These are phyloP conservation scores for Rubroboletus pulcherrimus DNA, from an alignment of 768 basidiomycete species.

Conservation along the genomic window DNA sequence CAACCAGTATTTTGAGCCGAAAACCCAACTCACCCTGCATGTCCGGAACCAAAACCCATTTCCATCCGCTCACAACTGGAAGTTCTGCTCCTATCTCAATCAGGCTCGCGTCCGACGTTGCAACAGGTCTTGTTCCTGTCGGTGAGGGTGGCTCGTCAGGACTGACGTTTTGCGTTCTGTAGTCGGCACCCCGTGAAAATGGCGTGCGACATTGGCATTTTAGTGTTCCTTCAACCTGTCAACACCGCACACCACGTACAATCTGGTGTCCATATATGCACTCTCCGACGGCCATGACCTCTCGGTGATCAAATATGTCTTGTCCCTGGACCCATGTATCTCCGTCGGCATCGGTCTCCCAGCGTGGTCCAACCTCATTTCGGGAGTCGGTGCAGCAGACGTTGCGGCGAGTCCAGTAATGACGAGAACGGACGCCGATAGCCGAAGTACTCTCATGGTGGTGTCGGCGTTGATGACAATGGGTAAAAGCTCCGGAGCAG, in stretches of 20 bases:
- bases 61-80: background rate
- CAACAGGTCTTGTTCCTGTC: background rate
- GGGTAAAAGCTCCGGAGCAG: background rate
- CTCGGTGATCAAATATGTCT: constrained; percentile 5
- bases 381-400: constrained; percentile 11
- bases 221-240: background rate
- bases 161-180: constrained; percentile 7
- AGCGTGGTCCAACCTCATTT: background rate
- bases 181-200: background rate
- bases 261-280: background rate
- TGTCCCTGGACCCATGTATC: constrained; percentile 6
- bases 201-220: background rate
- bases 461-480: background rate
- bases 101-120: background rate
- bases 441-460: constrained; percentile 2
- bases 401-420: constrained; percentile 3
- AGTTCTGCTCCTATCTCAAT: background rate
- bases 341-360: constrained; percentile 14
- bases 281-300: constrained; percentile 2
- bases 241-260: constrained; percentile 11
- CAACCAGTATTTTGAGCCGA: background rate
- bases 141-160: background rate
- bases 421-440: constrained; percentile 1
- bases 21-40: constrained; percentile 10
- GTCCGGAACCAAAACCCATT: constrained; percentile 8